phyloP scores from a whole-genome alignment of 1,284 basidiomycete genomes.

The Inonotus hispidus region DNA sequence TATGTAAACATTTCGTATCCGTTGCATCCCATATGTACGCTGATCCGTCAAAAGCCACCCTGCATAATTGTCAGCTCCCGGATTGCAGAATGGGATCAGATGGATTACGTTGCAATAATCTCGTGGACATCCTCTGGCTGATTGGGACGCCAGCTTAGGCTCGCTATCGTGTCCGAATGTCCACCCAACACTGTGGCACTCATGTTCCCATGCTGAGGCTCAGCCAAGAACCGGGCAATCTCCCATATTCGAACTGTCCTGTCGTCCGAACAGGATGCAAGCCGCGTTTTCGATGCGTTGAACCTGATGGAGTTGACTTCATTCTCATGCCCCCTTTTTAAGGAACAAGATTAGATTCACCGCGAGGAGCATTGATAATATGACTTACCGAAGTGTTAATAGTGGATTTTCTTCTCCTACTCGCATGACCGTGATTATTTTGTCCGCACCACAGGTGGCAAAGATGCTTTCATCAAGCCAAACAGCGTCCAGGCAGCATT shows the following conservation, averaged over 20 bases:
- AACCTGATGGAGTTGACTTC: conserved; percentile 78
- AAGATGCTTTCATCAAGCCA: conserved; percentile 74
- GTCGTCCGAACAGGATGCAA: conserved; percentile 81
- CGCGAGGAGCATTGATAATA: neutral
- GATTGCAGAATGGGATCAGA: conserved; percentile 4
- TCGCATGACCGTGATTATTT: conserved; percentile 53
- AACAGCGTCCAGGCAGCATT: conserved; percentile 75
- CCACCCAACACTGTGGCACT: conserved; percentile 48
- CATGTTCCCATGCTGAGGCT: conserved; percentile 32
- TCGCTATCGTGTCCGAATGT: conserved; percentile 62
- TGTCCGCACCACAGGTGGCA: conserved; percentile 70
- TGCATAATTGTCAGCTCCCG: neutral
- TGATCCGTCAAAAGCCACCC: conserved; percentile 69
- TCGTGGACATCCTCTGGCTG: conserved; percentile 42
- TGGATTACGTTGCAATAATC: conserved; percentile 63
- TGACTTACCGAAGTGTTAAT: conserved; percentile 50
- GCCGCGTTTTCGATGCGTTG: conserved; percentile 54
- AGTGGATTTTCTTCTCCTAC: conserved; percentile 47
- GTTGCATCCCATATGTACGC: conserved; percentile 73
- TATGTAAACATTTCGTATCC: conserved; percentile 64
- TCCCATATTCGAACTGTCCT: conserved; percentile 73
- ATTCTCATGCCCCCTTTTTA: conserved; percentile 59
- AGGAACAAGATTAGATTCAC: neutral
- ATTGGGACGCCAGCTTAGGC: conserved; percentile 66
- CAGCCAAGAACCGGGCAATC: conserved; percentile 36